Evolutionary conservation across 208 protist species (phyloP).

Genomic region (Acanthamoeba sp.): DNA sequence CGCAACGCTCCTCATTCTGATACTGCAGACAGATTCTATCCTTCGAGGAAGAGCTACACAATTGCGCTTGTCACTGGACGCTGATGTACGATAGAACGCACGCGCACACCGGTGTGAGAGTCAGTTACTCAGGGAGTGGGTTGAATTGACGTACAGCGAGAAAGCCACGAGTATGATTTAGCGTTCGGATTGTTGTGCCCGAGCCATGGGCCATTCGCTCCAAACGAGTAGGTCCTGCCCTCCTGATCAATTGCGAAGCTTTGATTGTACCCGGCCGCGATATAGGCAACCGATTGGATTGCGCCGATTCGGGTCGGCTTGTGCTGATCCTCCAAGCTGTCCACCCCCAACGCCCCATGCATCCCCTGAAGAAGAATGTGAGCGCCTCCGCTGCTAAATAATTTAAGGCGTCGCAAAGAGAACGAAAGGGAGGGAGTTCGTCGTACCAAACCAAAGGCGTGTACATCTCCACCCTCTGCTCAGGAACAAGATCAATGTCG

Average conservation of each 20-base stretch:
- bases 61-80: background rate
- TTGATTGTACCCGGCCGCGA: conserved; percentile 52
- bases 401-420: no score
- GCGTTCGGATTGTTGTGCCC: background rate
- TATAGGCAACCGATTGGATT: background rate
- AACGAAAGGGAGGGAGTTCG: no score
- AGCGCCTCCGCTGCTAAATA: no score
- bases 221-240: conserved; percentile 30
- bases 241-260: conserved; percentile 36
- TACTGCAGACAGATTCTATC: background rate
- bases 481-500: background rate
- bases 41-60: background rate
- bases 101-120: background rate
- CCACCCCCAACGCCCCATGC: background rate
- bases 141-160: background rate
- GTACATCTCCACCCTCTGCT: background rate
- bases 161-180: background rate
- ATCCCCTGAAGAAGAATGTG: no score
- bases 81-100: background rate
- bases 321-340: conserved; percentile 1
- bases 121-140: no score
- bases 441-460: conserved; percentile 1
- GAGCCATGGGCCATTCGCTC: conserved; percentile 28
- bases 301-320: background rate
- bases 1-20: background rate